Conservation (phyloP, 352 stramenopile genomes). For the Elongisporangium anandrum region DNA sequence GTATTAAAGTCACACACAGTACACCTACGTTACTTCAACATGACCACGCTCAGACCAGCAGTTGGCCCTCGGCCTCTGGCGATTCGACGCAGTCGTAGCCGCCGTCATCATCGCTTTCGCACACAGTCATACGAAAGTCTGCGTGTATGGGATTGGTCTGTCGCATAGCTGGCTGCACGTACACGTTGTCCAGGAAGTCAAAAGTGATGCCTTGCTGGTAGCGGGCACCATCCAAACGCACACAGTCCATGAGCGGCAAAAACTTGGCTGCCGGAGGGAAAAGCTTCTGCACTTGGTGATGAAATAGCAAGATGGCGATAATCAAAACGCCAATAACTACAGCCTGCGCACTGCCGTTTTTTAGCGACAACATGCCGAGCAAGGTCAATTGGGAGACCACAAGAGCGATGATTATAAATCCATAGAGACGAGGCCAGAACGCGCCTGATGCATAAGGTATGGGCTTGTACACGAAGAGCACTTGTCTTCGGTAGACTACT, state of each 20-base stretch:
- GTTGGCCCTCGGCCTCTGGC: neutral
- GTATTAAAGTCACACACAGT: neutral
- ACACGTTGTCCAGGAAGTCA: conserved; percentile 62
- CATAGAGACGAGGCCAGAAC: conserved; percentile 69
- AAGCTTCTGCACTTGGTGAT: conserved; percentile 57
- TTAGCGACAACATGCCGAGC: conserved; percentile 64
- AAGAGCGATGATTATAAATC: conserved; percentile 56
- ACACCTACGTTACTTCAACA: neutral
- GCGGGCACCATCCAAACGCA: conserved; percentile 52
- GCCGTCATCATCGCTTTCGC: conserved; percentile 26
- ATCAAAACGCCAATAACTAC: conserved; percentile 47
- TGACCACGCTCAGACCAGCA: neutral
- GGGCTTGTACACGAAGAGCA: conserved; percentile 56
- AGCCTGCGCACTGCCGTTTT: conserved; percentile 39
- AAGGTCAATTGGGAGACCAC: conserved; percentile 60
- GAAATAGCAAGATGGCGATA: conserved; percentile 15
- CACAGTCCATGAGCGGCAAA: conserved; percentile 61
- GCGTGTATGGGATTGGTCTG: conserved; percentile 23
- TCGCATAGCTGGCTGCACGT: conserved; percentile 63
- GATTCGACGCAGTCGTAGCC: conserved; percentile 5
- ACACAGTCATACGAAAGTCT: conserved; percentile 56
- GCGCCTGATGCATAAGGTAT: conserved; percentile 14
- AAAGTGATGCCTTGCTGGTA: conserved; percentile 31
- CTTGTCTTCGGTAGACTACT: conserved; percentile 62
- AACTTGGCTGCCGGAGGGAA: conserved; percentile 42